Base-by-base conservation (phyloP, 768 basidiomycete genomes). In the Phylloporus sp. region DNA sequence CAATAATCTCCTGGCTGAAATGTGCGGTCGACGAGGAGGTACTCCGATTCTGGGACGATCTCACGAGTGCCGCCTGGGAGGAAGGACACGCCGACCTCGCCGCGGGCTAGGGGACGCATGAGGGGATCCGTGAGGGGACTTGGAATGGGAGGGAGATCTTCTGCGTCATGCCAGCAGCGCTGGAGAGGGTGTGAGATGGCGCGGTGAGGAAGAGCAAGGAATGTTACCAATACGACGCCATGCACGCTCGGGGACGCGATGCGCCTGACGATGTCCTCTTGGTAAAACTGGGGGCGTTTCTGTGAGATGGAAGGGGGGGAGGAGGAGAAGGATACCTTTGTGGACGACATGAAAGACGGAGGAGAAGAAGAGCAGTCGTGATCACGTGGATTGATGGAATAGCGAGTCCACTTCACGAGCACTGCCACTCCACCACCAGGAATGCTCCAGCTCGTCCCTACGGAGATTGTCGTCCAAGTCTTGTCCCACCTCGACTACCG, bases 91-190 rank as follows among this genome's bases (percentile, higher is more conserved):
- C 86, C 89, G 35, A 92, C 84, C 73, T 93, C 90, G 32, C 90
- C 90, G 43, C 77, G 81, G 42, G 74, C 59, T 18, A 93, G 76
- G 9, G 82, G 81, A 37, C 90, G 76, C 75, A 89, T 80, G 42
- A 91, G 72, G 11, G 87, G 85, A 65, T 91, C 86, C 33, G 71
- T 55, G 45, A 72, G 58, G 15, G 65, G 65, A 28, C 69, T 67
- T 22, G 69, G 62, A 4, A 72, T 68, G 0, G 67, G 66, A 26
- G 74, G 75, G 13, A 79, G 61, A 49, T 90, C 88, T 53, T 93
- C 90, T 9, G 82, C 81, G 62, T 92, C 89, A 52, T 89, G 84
- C 91, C 90, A 93, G 58, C 84, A 89, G 67, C 88, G 80, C 90
- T 93, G 61, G 9, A 42, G 31, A 34, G 42, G 7, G 5, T 28